These are phyloP conservation scores for Ophiostoma pallidulum DNA, from an alignment of 2,329 filamentous ascomycete genomes.

Conservation along the genomic window DNA sequence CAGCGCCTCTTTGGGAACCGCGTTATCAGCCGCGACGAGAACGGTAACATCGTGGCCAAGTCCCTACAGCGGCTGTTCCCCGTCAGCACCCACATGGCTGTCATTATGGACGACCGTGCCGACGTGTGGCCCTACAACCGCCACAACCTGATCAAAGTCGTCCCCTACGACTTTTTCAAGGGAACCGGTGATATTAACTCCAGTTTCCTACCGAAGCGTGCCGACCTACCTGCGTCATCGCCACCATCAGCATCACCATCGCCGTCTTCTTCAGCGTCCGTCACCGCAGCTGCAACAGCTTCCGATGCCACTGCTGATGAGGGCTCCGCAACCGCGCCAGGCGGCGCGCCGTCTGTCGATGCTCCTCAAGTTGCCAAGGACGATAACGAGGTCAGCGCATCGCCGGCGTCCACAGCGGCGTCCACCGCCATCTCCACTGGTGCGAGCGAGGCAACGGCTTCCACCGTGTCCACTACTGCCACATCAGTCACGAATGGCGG, in stretches of 20 bases:
- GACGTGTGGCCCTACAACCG: constrained; percentile 92
- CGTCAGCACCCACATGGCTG: constrained; percentile 96
- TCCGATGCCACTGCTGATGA: neutral
- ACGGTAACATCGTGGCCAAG: constrained; percentile 85
- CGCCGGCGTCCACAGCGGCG: neutral
- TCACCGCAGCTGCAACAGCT: neutral
- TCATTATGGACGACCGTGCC: constrained; percentile 94
- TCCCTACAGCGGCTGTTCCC: constrained; percentile 86
- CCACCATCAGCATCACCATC: too few relatives aligned
- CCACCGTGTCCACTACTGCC: constrained; percentile 1
- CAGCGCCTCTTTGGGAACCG: constrained; percentile 85
- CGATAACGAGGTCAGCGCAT: constrained; percentile 1
- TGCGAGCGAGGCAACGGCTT: neutral
- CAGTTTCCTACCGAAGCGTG: constrained; percentile 79
- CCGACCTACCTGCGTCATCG: constrained; percentile 40
- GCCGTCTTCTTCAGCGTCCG: too few relatives aligned
- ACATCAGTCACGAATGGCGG: constrained; percentile 7
- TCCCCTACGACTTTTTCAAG: constrained; percentile 94
- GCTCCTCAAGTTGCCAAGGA: constrained; percentile 3
- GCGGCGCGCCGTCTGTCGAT: too few relatives aligned
- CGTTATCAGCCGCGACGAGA: constrained; percentile 94
- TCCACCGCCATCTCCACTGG: neutral
- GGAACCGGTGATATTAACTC: constrained; percentile 98
- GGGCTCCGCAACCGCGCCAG: neutral
- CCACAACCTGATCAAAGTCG: constrained; percentile 87